phyloP scores from a whole-genome alignment of 2,329 filamentous ascomycete species.

The Dactylellina leptospora region DNA sequence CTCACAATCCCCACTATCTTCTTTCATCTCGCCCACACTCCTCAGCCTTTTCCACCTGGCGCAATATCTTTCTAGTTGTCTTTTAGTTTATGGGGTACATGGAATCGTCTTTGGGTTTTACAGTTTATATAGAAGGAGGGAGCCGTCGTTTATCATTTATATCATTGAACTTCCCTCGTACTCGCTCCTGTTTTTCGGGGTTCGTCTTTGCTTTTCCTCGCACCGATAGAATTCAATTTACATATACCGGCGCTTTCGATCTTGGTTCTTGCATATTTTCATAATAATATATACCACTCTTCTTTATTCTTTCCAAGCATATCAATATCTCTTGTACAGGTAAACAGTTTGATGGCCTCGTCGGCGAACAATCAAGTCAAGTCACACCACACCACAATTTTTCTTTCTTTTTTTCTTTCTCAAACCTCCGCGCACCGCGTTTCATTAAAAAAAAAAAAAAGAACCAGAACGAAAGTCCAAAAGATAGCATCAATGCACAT shows the following conservation, averaged over 20 bases:
- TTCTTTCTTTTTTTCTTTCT: neutral
- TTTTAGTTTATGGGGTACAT: constrained; percentile 12
- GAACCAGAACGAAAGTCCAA: neutral
- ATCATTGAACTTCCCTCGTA: constrained; percentile 6
- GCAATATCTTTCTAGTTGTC: neutral
- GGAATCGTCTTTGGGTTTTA: constrained; percentile 27
- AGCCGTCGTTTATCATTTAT: constrained; percentile 22
- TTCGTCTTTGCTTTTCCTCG: neutral
- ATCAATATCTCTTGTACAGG: neutral
- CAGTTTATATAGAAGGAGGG: constrained; percentile 42
- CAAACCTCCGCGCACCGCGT: too few relatives aligned
- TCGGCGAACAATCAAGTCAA: neutral
- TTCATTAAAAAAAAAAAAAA: neutral
- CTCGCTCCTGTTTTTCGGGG: neutral
- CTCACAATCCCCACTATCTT: neutral
- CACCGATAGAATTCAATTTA: constrained; percentile 40
- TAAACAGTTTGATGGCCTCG: neutral
- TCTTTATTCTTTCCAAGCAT: neutral
- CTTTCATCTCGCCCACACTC: too few relatives aligned
- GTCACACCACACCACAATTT: too few relatives aligned
- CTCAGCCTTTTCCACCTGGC: neutral
- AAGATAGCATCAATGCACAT: constrained; percentile 1
- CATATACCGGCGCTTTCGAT: constrained; percentile 48
- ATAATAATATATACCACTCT: constrained; percentile 51
- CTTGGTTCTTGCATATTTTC: constrained; percentile 8